phyloP scores from a whole-genome alignment of 768 basidiomycete species.

The Phaffia australis region DNA sequence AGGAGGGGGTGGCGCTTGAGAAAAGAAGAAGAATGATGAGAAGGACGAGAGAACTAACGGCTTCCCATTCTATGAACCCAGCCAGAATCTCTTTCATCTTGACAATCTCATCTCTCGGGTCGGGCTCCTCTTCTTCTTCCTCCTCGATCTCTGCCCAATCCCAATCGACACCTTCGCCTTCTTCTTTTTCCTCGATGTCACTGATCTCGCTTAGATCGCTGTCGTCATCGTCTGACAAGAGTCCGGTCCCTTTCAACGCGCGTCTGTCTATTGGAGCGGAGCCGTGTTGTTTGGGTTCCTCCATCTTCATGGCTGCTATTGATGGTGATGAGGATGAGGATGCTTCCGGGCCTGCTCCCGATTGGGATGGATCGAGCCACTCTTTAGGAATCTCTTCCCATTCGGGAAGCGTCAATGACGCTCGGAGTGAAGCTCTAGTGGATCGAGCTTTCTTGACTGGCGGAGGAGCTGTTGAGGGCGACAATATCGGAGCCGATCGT shows the following conservation, averaged over 20 bases:
- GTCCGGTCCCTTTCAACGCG: constrained; percentile 17
- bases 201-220: constrained; percentile 22
- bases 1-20: neutral
- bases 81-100: constrained; percentile 23
- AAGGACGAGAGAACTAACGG: constrained; percentile 44
- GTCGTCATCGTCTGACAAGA: constrained; percentile 20
- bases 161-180: constrained; percentile 5
- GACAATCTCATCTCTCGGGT: constrained; percentile 8
- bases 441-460: constrained; percentile 12
- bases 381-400: constrained; percentile 74
- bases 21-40: neutral
- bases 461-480: neutral
- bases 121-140: neutral
- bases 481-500: neutral
- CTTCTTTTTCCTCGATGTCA: constrained; percentile 9
- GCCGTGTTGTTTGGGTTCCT: neutral
- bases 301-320: neutral
- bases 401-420: constrained; percentile 34
- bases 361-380: constrained; percentile 44
- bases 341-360: neutral
- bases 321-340: neutral
- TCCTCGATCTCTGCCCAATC: neutral
- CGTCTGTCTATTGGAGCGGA: constrained; percentile 3
- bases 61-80: constrained; percentile 81
- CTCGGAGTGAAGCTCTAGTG: constrained; percentile 11